Base-by-base conservation (phyloP, 2,329 filamentous ascomycete species). In the Hymenoscyphus fraxineus region DNA sequence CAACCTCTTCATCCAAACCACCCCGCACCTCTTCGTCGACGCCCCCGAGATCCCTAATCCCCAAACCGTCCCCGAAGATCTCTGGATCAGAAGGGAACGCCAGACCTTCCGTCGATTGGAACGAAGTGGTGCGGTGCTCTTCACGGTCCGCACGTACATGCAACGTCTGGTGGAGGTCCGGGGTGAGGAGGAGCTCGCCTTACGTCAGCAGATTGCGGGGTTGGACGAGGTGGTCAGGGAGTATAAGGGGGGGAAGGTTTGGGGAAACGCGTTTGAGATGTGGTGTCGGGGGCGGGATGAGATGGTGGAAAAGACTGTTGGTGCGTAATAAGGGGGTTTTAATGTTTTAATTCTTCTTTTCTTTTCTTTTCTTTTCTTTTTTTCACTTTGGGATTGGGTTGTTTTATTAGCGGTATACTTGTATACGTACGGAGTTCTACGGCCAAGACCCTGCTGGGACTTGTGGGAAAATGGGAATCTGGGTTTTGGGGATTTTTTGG, bases 1-100 rank as follows among this genome's bases (percentile, higher is more conserved):
- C 41, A 80, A 80, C 64, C 78, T 80, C 65, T 83, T 83, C 65
- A 74, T 84, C 54, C 82, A 84, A 73, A 78, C 81, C 10, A 77
- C 76, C 27, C 73, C 76, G 0, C 73, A 80, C 2, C 77, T 79
- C 13, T 77, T 84, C 44, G 80, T 80, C 65, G 78, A 81, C 19
- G 77, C 77, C 6, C 77, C 76, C 1, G 76, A 79, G 69, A 6
- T 38, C 10, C 44, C 64, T 3, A 66, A 76, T 66, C 22, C 44
- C 9, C n/a, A n/a, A 22, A 10, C 44, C 12, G 12, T 65, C 77
- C 75, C 69, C 0, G 47, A 77, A 0, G 75, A 81, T 35, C 77
- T 84, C 22, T 73, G 81, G 59, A 75, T 84, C 51, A 78, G 82
- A 4, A 77, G 78, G 22, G 82, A 84, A 68, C 73, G 79, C 16